These are phyloP conservation scores for Sclerotinia minor DNA, from an alignment of 2,329 filamentous ascomycete genomes.

Conservation along the genomic window DNA sequence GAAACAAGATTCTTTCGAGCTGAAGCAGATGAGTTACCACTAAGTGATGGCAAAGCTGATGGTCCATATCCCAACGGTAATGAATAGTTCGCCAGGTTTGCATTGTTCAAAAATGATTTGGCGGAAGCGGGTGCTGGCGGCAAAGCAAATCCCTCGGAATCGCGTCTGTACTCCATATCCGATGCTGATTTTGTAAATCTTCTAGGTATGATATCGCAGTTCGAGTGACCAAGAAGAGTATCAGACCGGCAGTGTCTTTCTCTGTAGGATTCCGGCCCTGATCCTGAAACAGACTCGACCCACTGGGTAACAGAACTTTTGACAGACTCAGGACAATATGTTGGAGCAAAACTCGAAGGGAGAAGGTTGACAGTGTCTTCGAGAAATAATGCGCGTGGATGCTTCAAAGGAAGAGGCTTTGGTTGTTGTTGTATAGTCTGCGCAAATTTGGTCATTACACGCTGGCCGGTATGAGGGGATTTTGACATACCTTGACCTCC, in stretches of 20 bases:
- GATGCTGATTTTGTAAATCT: constrained; percentile 32
- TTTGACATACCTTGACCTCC: constrained; percentile 29
- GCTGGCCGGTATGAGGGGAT: constrained; percentile 30
- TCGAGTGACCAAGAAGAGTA: constrained; percentile 33
- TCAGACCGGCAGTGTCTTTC: constrained; percentile 38
- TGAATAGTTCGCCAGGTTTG: constrained; percentile 27
- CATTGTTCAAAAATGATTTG: constrained; percentile 23
- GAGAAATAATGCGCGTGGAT: constrained; percentile 33
- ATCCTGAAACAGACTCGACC: constrained; percentile 32
- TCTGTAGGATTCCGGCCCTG: constrained; percentile 31
- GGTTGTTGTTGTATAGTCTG: constrained; percentile 34
- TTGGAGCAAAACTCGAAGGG: constrained; percentile 30
- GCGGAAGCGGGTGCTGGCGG: constrained; percentile 48
- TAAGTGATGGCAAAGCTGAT: not conserved
- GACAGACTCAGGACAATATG: constrained; percentile 34
- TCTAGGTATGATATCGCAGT: constrained; percentile 33
- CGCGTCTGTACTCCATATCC: constrained; percentile 44
- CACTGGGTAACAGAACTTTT: constrained; percentile 35
- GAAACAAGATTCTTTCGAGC: constrained; percentile 35
- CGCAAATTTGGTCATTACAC: constrained; percentile 30
- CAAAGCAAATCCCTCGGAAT: constrained; percentile 67
- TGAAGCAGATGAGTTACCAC: constrained; percentile 29
- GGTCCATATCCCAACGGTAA: constrained; percentile 24
- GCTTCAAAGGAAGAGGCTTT: constrained; percentile 21
- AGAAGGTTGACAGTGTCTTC: constrained; percentile 30